Evolutionary conservation across 2,329 filamentous ascomycete genomes (phyloP), one percentile per base, ranked within the genome.

Genomic region (Sporothrix brunneoviolacea): DNA sequence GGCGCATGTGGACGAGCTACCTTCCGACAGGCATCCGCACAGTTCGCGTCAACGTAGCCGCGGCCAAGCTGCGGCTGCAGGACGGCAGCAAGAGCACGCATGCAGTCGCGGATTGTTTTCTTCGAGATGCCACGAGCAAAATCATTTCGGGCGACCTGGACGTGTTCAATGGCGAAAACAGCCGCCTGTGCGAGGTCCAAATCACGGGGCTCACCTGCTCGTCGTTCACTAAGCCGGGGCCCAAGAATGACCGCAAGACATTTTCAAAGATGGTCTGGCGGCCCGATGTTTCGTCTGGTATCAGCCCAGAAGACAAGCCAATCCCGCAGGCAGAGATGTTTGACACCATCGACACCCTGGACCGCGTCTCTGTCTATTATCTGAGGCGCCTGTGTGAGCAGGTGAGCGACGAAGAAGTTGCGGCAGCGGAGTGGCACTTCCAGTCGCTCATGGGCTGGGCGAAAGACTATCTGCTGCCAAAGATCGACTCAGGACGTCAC

Each of bases 1-100:
- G 61, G 4, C 57, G 56, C 4, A 57, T 71, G 4, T 64, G 61
- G 58, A 53, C 61, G 1, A 54, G 64, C 3, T 61, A 65, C 41
- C 52, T 70, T 3, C 65, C 66, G 3, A 60, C 58, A 0, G 52
- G 38, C 12, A 63, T 68, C 12, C 48, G 55, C 13, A 46, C 46
- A 10, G 47, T 55, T 4, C 38, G 37, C 28, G 50, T 54, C 27
- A 54, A 54, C 22, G 35, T 54, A 3, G 52, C 52, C 12, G 52
- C 52, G 19, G 51, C 47, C 18, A 41, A 36, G 18, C 27, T 28
- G 15, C 46, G 46, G 39, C 28, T 47, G 24, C 32, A 36, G 10
- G 35, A 45, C 21, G 40, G 24, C 8, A 16, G 33, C 32, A 27
- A 36, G 16, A 38, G 22, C 28, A 36, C 42, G 12, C 22, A 47